These are phyloP conservation scores for Pseudogymnoascus sp. DNA, from an alignment of 2,329 filamentous ascomycete genomes.

Conservation along the genomic window DNA sequence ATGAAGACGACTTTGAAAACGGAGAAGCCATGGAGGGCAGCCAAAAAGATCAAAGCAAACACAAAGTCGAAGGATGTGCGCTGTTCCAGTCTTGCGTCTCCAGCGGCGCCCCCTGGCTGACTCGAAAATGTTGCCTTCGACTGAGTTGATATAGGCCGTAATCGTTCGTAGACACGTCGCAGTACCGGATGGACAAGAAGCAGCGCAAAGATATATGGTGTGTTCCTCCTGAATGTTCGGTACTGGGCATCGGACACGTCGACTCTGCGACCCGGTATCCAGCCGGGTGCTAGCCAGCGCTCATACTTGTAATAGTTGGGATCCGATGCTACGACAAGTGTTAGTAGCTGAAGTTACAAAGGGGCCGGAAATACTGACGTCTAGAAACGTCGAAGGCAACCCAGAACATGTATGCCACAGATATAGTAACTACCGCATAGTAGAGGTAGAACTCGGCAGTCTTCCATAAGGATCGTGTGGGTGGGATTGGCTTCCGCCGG, in stretches of 20 bases:
- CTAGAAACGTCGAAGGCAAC: slow-evolving; percentile 77
- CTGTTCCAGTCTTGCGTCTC: slow-evolving; percentile 53
- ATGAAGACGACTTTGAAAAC: slow-evolving; percentile 74
- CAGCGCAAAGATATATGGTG: slow-evolving; percentile 69
- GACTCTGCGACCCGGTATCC: slow-evolving; percentile 87
- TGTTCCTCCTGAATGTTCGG: slow-evolving; percentile 70
- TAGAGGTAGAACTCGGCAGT: slow-evolving; percentile 83
- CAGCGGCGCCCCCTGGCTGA: slow-evolving; percentile 26
- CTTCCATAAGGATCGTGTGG: slow-evolving; percentile 66
- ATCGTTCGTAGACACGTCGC: slow-evolving; percentile 59
- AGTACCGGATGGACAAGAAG: slow-evolving; percentile 71
- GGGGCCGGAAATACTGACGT: slow-evolving; percentile 42
- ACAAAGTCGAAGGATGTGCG: slow-evolving; percentile 72
- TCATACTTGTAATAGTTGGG: slow-evolving; percentile 71
- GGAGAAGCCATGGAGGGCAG: slow-evolving; percentile 76
- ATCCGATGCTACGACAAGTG: slow-evolving; percentile 55
- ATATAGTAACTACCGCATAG: slow-evolving; percentile 54
- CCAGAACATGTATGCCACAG: slow-evolving; percentile 84
- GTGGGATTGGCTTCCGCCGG: slow-evolving; percentile 37
- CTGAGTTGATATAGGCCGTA: slow-evolving; percentile 18
- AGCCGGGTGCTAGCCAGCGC: slow-evolving; percentile 64
- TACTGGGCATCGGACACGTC: slow-evolving; percentile 91
- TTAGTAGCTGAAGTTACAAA: slow-evolving; percentile 12
- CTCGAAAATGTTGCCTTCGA: background rate
- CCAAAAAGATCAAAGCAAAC: slow-evolving; percentile 73